phyloP scores from a whole-genome alignment of 164 flowering plant species.

The Brasenia schreberi region DNA sequence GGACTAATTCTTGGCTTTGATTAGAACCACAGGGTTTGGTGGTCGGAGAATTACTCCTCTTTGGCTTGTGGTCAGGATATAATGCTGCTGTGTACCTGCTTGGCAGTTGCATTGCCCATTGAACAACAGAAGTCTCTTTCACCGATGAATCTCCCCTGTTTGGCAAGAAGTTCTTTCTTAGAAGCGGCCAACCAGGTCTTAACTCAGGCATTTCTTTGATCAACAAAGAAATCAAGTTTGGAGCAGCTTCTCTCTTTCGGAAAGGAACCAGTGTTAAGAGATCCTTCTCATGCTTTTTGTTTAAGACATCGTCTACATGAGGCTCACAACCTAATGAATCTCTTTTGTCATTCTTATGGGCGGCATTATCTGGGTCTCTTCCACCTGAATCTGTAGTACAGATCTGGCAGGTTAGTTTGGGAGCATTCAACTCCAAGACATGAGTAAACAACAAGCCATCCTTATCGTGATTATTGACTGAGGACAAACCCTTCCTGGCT shows the following conservation, averaged over 20 bases:
- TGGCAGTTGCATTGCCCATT: constrained; percentile 64
- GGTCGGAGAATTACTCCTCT: not conserved
- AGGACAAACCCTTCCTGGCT: not conserved
- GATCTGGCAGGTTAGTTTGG: not conserved
- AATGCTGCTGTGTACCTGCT: constrained; percentile 17
- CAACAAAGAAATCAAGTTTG: constrained; percentile 25
- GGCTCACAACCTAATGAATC: not conserved
- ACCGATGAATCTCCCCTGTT: constrained; percentile 10
- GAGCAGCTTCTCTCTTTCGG: constrained; percentile 19
- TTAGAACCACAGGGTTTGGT: not conserved
- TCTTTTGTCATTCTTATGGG: not conserved
- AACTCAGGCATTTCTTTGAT: constrained; percentile 33
- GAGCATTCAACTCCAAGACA: not conserved
- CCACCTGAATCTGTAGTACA: not conserved
- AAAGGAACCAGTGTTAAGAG: constrained; percentile 59
- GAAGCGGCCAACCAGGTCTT: constrained; percentile 87
- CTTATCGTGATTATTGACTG: not conserved
- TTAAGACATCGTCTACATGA: not conserved
- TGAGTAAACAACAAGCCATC: not conserved
- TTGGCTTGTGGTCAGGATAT: constrained; percentile 19
- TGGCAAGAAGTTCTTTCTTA: constrained; percentile 28
- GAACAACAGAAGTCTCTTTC: constrained; percentile 48
- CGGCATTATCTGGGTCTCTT: not conserved
- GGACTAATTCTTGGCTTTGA: not conserved
- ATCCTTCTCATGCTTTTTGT: constrained; percentile 3